Conservation (phyloP, 768 basidiomycete genomes). For the Xerocomellus amylosporus region DNA sequence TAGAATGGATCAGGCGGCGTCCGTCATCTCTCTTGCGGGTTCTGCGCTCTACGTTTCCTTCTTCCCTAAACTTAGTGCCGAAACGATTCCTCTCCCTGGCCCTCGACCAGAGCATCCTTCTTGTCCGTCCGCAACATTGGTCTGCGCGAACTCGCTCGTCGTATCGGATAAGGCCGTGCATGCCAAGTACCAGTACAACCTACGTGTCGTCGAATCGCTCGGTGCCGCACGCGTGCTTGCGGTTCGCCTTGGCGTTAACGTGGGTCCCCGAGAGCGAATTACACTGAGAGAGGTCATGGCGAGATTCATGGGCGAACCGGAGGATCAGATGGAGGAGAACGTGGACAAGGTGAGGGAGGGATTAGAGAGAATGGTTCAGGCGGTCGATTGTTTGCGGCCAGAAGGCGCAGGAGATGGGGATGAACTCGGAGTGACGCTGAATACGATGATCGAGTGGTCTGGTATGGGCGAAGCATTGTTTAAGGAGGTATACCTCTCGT, state of each 20-base stretch:
- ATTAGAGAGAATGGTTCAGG: constrained; percentile 45
- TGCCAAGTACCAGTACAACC: constrained; percentile 78
- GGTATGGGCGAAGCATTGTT: constrained; percentile 57
- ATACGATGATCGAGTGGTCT: constrained; percentile 68
- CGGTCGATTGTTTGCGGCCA: constrained; percentile 55
- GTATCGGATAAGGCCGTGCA: constrained; percentile 76
- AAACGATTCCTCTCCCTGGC: constrained; percentile 60
- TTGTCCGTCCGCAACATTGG: constrained; percentile 29
- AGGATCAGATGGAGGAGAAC: constrained; percentile 36
- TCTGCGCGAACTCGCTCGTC: constrained; percentile 56
- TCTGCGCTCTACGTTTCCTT: constrained; percentile 81
- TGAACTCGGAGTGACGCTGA: constrained; percentile 64
- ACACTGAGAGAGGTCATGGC: constrained; percentile 69
- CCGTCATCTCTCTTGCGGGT: constrained; percentile 68
- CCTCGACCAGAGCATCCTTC: constrained; percentile 19
- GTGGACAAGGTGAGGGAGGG: constrained; percentile 46
- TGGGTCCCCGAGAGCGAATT: constrained; percentile 43
- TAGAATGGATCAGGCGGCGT: constrained; percentile 91
- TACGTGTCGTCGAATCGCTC: constrained; percentile 89
- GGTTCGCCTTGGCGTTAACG: constrained; percentile 47
- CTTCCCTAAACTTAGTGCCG: constrained; percentile 67
- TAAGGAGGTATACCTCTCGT: constrained; percentile 66
- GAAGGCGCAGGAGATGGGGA: constrained; percentile 32
- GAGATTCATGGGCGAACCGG: constrained; percentile 47
- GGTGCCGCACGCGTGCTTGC: constrained; percentile 75